Conservation (phyloP, 768 basidiomycete genomes). For the Gymnopilus junonius region DNA sequence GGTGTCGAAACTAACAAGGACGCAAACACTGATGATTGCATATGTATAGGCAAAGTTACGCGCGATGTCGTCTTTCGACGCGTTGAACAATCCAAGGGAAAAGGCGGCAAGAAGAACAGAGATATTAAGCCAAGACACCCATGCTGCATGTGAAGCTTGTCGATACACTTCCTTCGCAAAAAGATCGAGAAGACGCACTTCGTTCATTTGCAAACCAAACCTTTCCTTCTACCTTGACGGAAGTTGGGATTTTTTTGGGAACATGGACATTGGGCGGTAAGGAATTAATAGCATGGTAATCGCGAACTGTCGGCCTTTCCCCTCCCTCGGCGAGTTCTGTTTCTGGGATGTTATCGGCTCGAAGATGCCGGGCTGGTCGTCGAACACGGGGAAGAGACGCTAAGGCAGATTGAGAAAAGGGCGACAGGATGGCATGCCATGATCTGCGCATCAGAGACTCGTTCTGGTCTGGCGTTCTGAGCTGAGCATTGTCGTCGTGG, state of each 20-base stretch:
- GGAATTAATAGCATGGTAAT: conserved; percentile 76
- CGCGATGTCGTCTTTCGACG: conserved; percentile 73
- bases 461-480: conserved; percentile 9
- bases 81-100: conserved; percentile 87
- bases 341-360: conserved; percentile 77
- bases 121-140: conserved; percentile 91
- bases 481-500: conserved; percentile 10
- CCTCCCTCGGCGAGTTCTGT: conserved; percentile 52
- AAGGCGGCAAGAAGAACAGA: conserved; percentile 85
- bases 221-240: conserved; percentile 89
- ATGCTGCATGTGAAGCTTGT: conserved; percentile 52
- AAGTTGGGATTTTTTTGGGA: conserved; percentile 82
- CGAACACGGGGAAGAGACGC: conserved; percentile 47
- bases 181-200: conserved; percentile 51
- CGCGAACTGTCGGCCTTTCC: conserved; percentile 63
- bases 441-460: conserved; percentile 57
- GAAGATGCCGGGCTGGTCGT: conserved; percentile 58
- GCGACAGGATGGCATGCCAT: conserved; percentile 57
- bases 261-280: conserved; percentile 69
- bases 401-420: conserved; percentile 72
- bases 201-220: conserved; percentile 98
- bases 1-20: conserved; percentile 52
- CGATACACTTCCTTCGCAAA: neutral
- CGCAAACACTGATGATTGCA: conserved; percentile 74
- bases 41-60: conserved; percentile 83